These are phyloP conservation scores for Eremothecium cymbalariae DNA, from an alignment of 1,139 yeast species.

Conservation along the genomic window DNA sequence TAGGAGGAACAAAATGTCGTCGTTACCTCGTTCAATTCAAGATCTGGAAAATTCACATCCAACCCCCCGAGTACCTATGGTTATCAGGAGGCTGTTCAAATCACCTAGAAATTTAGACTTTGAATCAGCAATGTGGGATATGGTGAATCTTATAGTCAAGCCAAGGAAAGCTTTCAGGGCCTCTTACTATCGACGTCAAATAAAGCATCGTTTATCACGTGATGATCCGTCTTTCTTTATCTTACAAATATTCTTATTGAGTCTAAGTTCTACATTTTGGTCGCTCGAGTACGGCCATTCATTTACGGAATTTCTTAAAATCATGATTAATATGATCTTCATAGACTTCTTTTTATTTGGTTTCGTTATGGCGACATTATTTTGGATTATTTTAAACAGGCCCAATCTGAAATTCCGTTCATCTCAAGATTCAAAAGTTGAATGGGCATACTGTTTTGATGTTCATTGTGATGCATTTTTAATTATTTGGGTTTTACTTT, in stretches of 20 bases:
- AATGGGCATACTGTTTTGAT: slow-evolving; percentile 93
- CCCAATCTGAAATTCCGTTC: slow-evolving; percentile 40
- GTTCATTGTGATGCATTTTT: slow-evolving; percentile 85
- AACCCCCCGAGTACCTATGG: slow-evolving; percentile 32
- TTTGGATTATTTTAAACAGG: slow-evolving; percentile 65
- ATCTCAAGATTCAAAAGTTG: slow-evolving; percentile 50
- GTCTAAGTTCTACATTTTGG: slow-evolving; percentile 81
- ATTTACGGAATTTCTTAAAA: slow-evolving; percentile 48
- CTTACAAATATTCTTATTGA: slow-evolving; percentile 53
- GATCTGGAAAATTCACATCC: slow-evolving; percentile 7
- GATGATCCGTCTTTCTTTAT: slow-evolving; percentile 88
- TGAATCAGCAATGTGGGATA: slow-evolving; percentile 91
- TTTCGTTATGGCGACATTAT: slow-evolving; percentile 54
- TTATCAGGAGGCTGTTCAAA: slow-evolving; percentile 46
- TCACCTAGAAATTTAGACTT: slow-evolving; percentile 74
- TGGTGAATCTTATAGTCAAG: slow-evolving; percentile 58
- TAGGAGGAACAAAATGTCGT: too few species aligned
- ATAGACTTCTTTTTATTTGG: slow-evolving; percentile 77
- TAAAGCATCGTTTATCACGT: slow-evolving; percentile 67
- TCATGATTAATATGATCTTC: slow-evolving; percentile 75
- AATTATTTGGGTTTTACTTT: slow-evolving; percentile 69
- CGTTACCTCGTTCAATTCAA: slow-evolving; percentile 9
- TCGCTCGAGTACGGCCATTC: slow-evolving; percentile 73
- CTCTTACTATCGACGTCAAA: slow-evolving; percentile 68
- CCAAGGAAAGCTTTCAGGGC: slow-evolving; percentile 80